Evolutionary conservation across 306 rosid genomes (phyloP).

Genomic region (Castanea mollissima): DNA sequence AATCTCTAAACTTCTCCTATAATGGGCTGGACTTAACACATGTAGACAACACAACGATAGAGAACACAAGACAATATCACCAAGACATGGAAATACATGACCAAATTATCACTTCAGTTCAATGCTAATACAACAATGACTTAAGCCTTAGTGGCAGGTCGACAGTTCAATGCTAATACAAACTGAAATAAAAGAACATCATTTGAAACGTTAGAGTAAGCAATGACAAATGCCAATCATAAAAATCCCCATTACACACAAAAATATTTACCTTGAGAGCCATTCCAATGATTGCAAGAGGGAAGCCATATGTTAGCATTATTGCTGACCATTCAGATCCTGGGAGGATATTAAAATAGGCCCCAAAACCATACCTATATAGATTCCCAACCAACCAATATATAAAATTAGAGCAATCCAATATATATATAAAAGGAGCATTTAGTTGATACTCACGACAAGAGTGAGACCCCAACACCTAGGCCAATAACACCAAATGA

Average conservation of each 20-base stretch:
- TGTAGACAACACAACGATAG: no score
- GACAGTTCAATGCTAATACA: not conserved
- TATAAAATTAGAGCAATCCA: constrained; percentile 18
- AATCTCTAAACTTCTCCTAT: no score
- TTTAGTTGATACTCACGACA: constrained; percentile 49
- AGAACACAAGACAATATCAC: no score
- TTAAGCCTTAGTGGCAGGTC: no score
- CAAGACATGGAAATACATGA: no score
- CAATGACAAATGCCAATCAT: constrained; percentile 1
- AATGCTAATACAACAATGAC: not conserved
- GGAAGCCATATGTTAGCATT: constrained; percentile 96
- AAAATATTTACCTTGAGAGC: constrained; percentile 76
- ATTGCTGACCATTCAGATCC: constrained; percentile 98
- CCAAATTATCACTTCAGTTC: not conserved
- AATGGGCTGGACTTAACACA: no score
- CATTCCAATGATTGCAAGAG: constrained; percentile 99
- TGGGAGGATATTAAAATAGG: constrained; percentile 84
- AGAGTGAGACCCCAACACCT: constrained; percentile 67
- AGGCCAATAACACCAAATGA: constrained; percentile 86
- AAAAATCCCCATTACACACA: not conserved
- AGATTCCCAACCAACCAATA: constrained; percentile 2
- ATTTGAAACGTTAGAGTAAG: not conserved
- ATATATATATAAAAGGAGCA: not conserved
- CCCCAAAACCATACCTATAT: constrained; percentile 90
- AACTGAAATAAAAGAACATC: constrained; percentile 8